Base-by-base conservation (phyloP, 495 filamentous ascomycete genomes). In the Neurospora tetrasperma region DNA sequence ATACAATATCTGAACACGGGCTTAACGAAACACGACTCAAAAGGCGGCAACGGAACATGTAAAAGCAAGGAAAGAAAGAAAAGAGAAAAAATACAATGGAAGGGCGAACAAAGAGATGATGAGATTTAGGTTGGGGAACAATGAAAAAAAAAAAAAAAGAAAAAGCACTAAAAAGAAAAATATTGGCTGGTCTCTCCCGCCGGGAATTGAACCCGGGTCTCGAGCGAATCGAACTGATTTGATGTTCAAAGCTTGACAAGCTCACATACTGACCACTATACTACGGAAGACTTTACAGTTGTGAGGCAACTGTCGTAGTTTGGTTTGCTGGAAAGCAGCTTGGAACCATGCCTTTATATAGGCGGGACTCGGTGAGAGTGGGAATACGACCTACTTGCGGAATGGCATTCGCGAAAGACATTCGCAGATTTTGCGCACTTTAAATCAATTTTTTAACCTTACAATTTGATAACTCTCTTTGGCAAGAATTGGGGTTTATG, bases 71-170 rank as follows among this genome's bases (percentile, higher is more conserved):
- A 11, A 39, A 39, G 39, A 39, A 39, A 39, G 35, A 39, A 41
- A 43, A 74, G 68, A 73, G 75, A 73, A 73, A 74, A 69, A 75
- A 66, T 70, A 79, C 69, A 23, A 23, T 23, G 75, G 76, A 73
- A 75, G 69, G 74, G 75, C 59, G 73, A 69, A 43, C 42, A 18
- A 39, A 35, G 20, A 68, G n/a, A 6, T 40, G 39, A 42, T 16
- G 42, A 6, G 16, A 43, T 18, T 2, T 8, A 0, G 7, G 2
- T 8, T 6, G 9, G 7, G 9, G 27, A 31, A 31, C 27, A 20
- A 20, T 0, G 3, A 12, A 10, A 23, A 1, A 31, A 31, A 16
- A 59, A 31, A 1, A 2, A 7, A 5, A 5, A 2, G 10, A 48
- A 20, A 48, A 59, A 23, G 23, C 1, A 23, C 23, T 23, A 0